Evolutionary conservation across 768 basidiomycete species (phyloP).

Genomic region (Chiua virens): DNA sequence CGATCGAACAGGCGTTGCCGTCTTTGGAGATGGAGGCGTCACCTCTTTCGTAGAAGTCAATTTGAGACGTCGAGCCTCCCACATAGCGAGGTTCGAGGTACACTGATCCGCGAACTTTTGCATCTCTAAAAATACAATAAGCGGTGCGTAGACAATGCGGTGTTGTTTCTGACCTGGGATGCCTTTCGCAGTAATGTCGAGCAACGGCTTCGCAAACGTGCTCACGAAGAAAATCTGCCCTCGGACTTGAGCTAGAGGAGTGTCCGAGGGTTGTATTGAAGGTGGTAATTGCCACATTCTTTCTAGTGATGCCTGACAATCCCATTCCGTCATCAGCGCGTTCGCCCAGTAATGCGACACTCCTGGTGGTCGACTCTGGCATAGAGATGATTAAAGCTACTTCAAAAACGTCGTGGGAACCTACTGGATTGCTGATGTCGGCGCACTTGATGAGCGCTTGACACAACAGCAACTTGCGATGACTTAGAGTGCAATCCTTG

Average conservation of each 20-base stretch:
- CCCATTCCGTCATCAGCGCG: slow-evolving; percentile 89
- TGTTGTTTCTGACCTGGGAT: slow-evolving; percentile 60
- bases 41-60: slow-evolving; percentile 30
- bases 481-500: slow-evolving; percentile 36
- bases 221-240: slow-evolving; percentile 90
- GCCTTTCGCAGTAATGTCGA: slow-evolving; percentile 69
- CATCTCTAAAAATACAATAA: slow-evolving; percentile 51
- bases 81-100: slow-evolving; percentile 63
- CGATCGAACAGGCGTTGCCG: slow-evolving; percentile 29
- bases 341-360: slow-evolving; percentile 93
- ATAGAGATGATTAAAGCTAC: slow-evolving; percentile 6
- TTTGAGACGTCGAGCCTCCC: slow-evolving; percentile 54
- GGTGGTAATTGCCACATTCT: slow-evolving; percentile 69
- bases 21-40: neutral
- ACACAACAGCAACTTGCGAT: slow-evolving; percentile 70
- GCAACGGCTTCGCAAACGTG: slow-evolving; percentile 78
- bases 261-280: slow-evolving; percentile 47
- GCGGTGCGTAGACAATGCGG: slow-evolving; percentile 6
- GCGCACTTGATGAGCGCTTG: slow-evolving; percentile 96
- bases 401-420: slow-evolving; percentile 32
- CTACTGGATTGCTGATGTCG: slow-evolving; percentile 96
- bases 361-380: slow-evolving; percentile 85
- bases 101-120: slow-evolving; percentile 66
- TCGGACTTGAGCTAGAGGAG: slow-evolving; percentile 64
- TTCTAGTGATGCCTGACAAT: slow-evolving; percentile 85